Base-by-base conservation (phyloP, 148 eudicot genomes). In the Rhododendron vialii region DNA sequence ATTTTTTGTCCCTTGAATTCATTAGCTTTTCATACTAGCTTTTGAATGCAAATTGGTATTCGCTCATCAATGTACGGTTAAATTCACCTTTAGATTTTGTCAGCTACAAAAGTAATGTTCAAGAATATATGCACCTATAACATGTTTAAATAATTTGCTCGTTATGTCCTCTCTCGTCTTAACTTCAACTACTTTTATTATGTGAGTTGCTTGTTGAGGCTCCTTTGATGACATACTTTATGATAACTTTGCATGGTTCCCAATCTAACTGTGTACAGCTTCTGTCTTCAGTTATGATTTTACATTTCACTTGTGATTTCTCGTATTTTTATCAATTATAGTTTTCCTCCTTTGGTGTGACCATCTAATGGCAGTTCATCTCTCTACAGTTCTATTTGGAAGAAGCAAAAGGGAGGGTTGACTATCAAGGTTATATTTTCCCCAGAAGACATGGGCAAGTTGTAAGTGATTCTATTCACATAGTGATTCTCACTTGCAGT, bases 391-490 rank as follows among this genome's bases (percentile, higher is more conserved):
- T 97, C 84, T 97, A 95, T 89, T 88, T 97, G 80, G 99, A 97
- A 90, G 99, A 97, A 90, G 94, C 93, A 78, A 95, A 97, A 88
- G 98, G 96, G 41, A 95, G 87, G 45, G 98, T 95, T 57, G 95
- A 97, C 87, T 97, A 95, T 90, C 98, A 97, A 90, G 99, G 99
- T 50, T 97, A 95, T 88, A 95, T 97, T 86, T 90, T 93, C 81
- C 98, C 99, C 65, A 91, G 99, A 82, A 94, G 98, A 88, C 94
- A 89, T 55, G 96, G 96, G 61, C 78, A 93, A 50, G 86, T 88
- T 33, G 99, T 97, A 93, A 94, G 98, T 87, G 8, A 14, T 83
- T 69, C 86, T 26, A 33, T 35, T 41, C 45, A 22, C 7, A 17
- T 73, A 4, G 28, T 26, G 33, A 69, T 69, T 69, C 74, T 69